Conservation (phyloP, 108 stramenopile genomes). For the Heterococcus sp. region DNA sequence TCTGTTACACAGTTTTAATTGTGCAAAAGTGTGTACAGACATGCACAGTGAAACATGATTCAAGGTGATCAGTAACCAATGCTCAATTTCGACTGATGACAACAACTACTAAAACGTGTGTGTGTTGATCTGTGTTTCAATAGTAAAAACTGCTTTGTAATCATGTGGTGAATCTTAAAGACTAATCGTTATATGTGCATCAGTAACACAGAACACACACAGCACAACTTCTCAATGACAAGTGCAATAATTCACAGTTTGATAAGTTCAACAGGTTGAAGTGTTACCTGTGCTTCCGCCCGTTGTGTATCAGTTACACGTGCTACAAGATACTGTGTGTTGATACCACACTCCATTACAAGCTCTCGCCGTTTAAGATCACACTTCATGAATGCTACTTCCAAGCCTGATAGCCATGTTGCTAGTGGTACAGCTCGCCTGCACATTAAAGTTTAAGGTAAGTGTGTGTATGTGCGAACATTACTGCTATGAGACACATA, state of each 20-base stretch:
- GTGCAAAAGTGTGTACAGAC: no score
- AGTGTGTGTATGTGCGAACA: no score
- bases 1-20: conserved; percentile 54
- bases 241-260: neutral
- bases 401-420: conserved; percentile 86
- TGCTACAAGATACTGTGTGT: conserved; percentile 70
- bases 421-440: conserved; percentile 77
- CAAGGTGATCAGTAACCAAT: neutral
- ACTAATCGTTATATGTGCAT: neutral
- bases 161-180: neutral
- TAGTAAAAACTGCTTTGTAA: neutral
- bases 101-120: neutral
- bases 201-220: neutral
- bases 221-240: neutral
- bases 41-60: neutral
- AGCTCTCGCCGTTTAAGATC: conserved; percentile 79
- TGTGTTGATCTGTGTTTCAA: neutral
- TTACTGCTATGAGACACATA: no score
- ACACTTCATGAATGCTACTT: conserved; percentile 73
- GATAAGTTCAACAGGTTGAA: no score
- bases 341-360: conserved; percentile 88
- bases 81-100: no score
- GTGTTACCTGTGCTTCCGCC: conserved; percentile 8
- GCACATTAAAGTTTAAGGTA: no score
- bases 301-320: conserved; percentile 30